Conservation (phyloP, 1,284 basidiomycete species). For the Puccinia polysora region DNA sequence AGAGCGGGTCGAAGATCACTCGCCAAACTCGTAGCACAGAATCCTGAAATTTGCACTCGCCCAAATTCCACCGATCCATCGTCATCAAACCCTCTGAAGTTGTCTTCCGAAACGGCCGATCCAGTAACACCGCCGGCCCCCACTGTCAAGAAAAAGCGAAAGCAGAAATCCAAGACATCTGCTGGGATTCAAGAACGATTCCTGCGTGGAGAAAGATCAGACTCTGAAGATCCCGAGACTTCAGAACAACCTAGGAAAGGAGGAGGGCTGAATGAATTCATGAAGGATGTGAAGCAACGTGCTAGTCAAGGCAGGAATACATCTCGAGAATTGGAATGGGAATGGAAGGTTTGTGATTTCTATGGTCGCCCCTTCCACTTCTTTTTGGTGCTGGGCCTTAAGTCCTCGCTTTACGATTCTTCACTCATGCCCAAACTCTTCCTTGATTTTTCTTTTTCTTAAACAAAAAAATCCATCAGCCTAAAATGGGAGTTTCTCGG, state of each 20-base stretch:
- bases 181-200: slow-evolving; percentile 38
- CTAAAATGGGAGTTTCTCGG: slow-evolving; percentile 41
- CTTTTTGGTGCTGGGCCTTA: background rate
- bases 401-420: background rate
- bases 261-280: slow-evolving; percentile 28
- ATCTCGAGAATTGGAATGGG: slow-evolving; percentile 34
- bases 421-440: background rate
- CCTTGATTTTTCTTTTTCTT: background rate
- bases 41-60: background rate
- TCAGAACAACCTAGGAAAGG: slow-evolving; percentile 34
- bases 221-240: slow-evolving; percentile 40
- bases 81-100: background rate
- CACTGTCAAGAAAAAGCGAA: slow-evolving; percentile 12
- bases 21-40: background rate
- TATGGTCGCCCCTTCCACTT: background rate
- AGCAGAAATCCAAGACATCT: slow-evolving; percentile 32
- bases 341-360: slow-evolving; percentile 37
- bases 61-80: background rate
- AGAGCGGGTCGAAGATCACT: slow-evolving; percentile 16
- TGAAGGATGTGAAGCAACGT: slow-evolving; percentile 35
- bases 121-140: background rate
- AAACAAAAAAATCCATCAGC: background rate
- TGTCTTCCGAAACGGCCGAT: background rate
- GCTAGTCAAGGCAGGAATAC: slow-evolving; percentile 27
- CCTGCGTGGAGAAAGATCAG: slow-evolving; percentile 33